Evolutionary conservation across 164 flowering plant genomes (phyloP).

Genomic region (Sedum album): DNA sequence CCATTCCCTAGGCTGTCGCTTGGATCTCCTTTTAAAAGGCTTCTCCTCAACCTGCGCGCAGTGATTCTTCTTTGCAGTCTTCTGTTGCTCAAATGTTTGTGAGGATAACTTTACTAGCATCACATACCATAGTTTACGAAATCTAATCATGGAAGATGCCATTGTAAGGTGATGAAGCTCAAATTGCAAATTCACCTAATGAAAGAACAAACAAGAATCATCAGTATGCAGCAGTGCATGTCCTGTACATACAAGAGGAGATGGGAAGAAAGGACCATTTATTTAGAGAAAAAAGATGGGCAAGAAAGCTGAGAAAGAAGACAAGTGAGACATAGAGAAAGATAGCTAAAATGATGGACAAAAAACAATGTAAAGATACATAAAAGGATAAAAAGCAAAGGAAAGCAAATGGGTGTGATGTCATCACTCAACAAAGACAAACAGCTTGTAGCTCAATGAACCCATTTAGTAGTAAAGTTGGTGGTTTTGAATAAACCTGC

Average conservation of each 20-base stretch:
- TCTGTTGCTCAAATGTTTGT: conserved; percentile 15
- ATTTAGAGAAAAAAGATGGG: neutral
- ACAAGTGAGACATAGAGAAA: too few species aligned
- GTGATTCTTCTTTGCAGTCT: conserved; percentile 17
- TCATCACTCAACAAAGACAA: neutral
- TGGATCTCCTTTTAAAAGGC: conserved; percentile 17
- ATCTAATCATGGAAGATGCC: conserved; percentile 57
- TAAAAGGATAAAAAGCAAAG: neutral
- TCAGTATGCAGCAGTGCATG: neutral
- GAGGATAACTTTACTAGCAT: conserved; percentile 32
- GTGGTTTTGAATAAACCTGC: conserved; percentile 4
- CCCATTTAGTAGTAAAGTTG: neutral
- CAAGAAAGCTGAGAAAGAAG: neutral
- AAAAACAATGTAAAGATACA: neutral
- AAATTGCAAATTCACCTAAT: neutral
- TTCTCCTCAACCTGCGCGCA: conserved; percentile 7
- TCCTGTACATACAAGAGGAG: neutral
- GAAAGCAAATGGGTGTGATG: neutral
- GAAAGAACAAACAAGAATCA: neutral
- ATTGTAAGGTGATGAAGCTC: conserved; percentile 10
- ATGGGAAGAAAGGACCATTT: neutral
- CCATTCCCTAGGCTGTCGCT: conserved; percentile 32
- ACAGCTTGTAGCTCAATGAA: conserved; percentile 4
- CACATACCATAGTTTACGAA: conserved; percentile 42
- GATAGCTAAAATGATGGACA: neutral